Evolutionary conservation across 2,329 filamentous ascomycete species (phyloP).

Genomic region (Calycina herbarum): DNA sequence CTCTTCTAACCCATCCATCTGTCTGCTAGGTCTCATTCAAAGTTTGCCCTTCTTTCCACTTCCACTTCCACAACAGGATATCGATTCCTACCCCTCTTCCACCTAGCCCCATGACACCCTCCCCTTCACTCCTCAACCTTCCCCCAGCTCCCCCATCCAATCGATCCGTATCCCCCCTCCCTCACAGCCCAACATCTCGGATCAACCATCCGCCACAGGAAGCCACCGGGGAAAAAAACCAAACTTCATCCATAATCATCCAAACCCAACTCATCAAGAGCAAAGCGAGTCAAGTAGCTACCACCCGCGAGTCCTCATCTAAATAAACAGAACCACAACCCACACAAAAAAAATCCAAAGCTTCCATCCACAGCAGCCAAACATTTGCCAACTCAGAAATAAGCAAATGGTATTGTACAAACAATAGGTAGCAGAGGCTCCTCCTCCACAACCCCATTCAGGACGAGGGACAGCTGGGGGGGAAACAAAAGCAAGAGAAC

Average conservation of each 20-base stretch:
- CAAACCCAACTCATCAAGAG: constrained; percentile 11
- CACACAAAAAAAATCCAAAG: neutral
- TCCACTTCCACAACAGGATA: too few relatives aligned
- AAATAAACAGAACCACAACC: too few relatives aligned
- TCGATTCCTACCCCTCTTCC: neutral
- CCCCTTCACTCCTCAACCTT: neutral
- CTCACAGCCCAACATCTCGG: neutral
- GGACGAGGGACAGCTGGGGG: too few relatives aligned
- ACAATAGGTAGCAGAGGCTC: neutral
- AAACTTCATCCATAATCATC: constrained; percentile 5
- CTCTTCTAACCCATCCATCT: too few relatives aligned
- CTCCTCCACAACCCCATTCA: too few relatives aligned
- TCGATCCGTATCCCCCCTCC: too few relatives aligned
- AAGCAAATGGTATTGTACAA: constrained; percentile 17
- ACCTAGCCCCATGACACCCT: neutral
- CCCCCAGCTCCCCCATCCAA: neutral
- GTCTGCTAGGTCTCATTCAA: too few relatives aligned
- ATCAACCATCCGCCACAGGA: neutral
- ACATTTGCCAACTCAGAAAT: neutral
- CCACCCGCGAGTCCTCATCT: neutral
- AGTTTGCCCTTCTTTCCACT: too few relatives aligned
- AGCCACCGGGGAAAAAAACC: neutral
- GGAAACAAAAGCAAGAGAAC: neutral
- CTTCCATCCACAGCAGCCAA: constrained; percentile 6
- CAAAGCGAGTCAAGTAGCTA: neutral